Conservation (phyloP, 169 alveolate species). For the Ichthyophthirius multifiliis region DNA sequence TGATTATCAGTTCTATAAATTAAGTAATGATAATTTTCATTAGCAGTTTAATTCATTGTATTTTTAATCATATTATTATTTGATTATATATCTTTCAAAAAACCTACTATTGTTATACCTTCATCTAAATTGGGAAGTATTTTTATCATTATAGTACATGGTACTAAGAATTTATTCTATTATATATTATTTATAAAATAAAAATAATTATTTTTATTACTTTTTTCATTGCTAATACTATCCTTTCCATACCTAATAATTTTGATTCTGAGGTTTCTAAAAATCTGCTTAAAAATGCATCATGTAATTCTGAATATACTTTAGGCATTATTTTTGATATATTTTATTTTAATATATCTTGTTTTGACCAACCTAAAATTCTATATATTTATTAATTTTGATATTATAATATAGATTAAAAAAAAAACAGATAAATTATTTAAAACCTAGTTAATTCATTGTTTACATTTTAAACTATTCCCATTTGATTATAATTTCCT, state of each 20-base stretch:
- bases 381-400: neutral
- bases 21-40: slow-evolving; percentile 8
- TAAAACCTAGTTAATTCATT: slow-evolving; percentile 19
- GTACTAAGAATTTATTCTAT: neutral
- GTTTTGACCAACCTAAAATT: slow-evolving; percentile 26
- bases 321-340: slow-evolving; percentile 34
- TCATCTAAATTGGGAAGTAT: slow-evolving; percentile 20
- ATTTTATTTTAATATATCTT: slow-evolving; percentile 15
- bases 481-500: slow-evolving; percentile 19
- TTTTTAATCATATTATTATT: neutral
- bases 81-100: slow-evolving; percentile 3
- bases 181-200: neutral
- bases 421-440: neutral
- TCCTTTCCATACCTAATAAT: slow-evolving; percentile 19
- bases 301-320: slow-evolving; percentile 29
- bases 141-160: slow-evolving; percentile 26
- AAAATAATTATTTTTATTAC: neutral
- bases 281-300: slow-evolving; percentile 5
- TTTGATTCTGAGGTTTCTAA: slow-evolving; percentile 28
- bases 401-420: too few relatives aligned
- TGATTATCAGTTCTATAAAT: slow-evolving; percentile 16
- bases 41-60: neutral
- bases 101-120: slow-evolving; percentile 32
- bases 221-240: slow-evolving; percentile 15
- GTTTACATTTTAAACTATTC: slow-evolving; percentile 1